Evolutionary conservation across 352 stramenopile genomes (phyloP), one percentile per base, ranked within the genome.

Genomic region (Pythium insidiosum): DNA sequence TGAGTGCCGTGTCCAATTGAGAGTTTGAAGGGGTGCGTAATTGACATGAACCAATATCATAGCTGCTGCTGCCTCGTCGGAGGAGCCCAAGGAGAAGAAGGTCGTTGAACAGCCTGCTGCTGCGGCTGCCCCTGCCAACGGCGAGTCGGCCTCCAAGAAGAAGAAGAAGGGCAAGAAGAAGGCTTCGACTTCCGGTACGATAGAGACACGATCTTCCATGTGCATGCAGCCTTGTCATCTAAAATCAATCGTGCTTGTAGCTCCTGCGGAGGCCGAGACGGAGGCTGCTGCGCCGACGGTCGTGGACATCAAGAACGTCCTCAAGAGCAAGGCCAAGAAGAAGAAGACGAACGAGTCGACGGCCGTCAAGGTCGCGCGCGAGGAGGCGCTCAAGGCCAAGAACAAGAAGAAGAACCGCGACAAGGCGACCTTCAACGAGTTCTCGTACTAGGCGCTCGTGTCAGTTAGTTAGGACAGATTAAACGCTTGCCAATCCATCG

Each of bases 381-480:
- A 86, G 53, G 70, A 86, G 45, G 79, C 66, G 44, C 51, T 64
- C 38, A 84, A 83, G 58, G 61, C 61, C 41, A 88, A 88, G 63
- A 40, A 38, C 40, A 86, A 86, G 56, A 73, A 73, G 58, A 83
- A 84, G 56, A 81, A 84, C 48, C 56, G 57, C 38, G 76, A 88
- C 61, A 88, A 88, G 61, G 68, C 73, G 42, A 65, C 26, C 28
- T 88, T 86, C 57, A 88, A 88, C 56, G 73, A 88, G 69, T 88
- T 88, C 66, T 88, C 73, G 24, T 73, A 80, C 61, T 86, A 61
- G 54, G 26, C n/a, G 12, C 22, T 15, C 18, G n/a, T n/a, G n/a
- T n/a, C n/a, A n/a, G n/a, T n/a, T n/a, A n/a, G n/a, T n/a, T n/a
- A n/a, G n/a, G n/a, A n/a, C n/a, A n/a, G n/a, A n/a, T n/a, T n/a